These are phyloP conservation scores for Colletotrichum cereale DNA, from an alignment of 2,329 filamentous ascomycete genomes.

Conservation along the genomic window DNA sequence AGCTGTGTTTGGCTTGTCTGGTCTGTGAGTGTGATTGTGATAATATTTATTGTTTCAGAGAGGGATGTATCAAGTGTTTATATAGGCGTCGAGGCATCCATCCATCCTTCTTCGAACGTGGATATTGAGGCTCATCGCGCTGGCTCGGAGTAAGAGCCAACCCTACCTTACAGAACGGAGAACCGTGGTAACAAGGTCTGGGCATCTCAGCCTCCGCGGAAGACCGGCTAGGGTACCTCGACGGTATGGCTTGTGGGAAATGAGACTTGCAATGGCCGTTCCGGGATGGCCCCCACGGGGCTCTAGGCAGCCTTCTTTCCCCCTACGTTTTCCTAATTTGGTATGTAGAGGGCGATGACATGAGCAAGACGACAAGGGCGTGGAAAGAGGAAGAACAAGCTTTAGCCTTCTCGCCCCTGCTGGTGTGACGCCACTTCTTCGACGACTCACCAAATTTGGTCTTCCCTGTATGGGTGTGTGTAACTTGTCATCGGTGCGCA, in stretches of 20 bases:
- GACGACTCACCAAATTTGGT: background rate
- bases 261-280: slow-evolving; percentile 20
- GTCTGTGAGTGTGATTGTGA: slow-evolving; percentile 31
- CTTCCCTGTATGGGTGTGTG: slow-evolving; percentile 20
- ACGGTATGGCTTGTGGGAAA: slow-evolving; percentile 7
- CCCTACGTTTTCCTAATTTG: slow-evolving; percentile 29
- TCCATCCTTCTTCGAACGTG: slow-evolving; percentile 1
- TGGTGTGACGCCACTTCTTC: slow-evolving; percentile 19
- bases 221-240: slow-evolving; percentile 22
- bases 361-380: slow-evolving; percentile 15
- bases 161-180: slow-evolving; percentile 13
- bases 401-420: slow-evolving; percentile 16
- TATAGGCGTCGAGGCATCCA: slow-evolving; percentile 31
- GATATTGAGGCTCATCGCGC: slow-evolving; percentile 30
- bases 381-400: slow-evolving; percentile 19
- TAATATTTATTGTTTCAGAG: slow-evolving; percentile 8
- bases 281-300: slow-evolving; percentile 35
- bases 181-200: slow-evolving; percentile 1
- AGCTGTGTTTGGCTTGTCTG: slow-evolving; percentile 20
- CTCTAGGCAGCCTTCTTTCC: slow-evolving; percentile 28
- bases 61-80: slow-evolving; percentile 30
- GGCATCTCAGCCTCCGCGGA: slow-evolving; percentile 28
- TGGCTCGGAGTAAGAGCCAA: slow-evolving; percentile 30
- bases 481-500: slow-evolving; percentile 20
- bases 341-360: slow-evolving; percentile 28